Evolutionary conservation across 805 yeast genomes (phyloP), one percentile per base, ranked within the genome.

Genomic region (Lachancea lanzarotensis): DNA sequence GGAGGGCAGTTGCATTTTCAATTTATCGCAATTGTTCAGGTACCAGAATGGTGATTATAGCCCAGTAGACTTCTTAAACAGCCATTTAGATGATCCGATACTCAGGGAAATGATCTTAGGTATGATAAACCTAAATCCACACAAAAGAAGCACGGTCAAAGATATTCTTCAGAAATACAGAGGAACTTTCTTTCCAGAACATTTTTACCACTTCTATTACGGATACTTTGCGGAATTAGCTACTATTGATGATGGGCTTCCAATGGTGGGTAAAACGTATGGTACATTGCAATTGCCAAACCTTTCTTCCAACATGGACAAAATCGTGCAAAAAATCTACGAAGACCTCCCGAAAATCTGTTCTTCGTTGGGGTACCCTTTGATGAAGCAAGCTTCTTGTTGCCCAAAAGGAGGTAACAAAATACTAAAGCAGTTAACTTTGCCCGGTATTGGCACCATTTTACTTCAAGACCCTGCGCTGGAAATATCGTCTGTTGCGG

Each of bases 1-100:
- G 16, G 98, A 93, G 52, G 97, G 97, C 0, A 74, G 84, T 15
- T 85, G 97, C 0, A 73, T 87, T 0, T 91, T 93, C 62, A 82
- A 95, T 0, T 72, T 93, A 11, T 81, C 98, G 0, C 95, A 90
- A 57, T 68, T 90, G 49, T 91, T 86, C 70, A 85, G 82, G 63
- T 93, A 84, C 63, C 82, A 82, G 55, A 76, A 76, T 47, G 75
- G 79, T 2, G 89, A 84, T 47, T 81, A 74, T 56, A 60, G 62
- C 17, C 95, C 95, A 7, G 29, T 26, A n/a, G 50, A 37, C 32
- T 49, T 45, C 19, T 39, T 59, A 8, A 33, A 45, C 11, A 51
- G 48, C 0, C 79, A 79, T 45, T 62, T 86, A 38, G 71, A 74
- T 6, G 72, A 73, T 2, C 75, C 56, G 0, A 54, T 69, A 19